A percentile compares a stretch with the other conserved stretches of the same genome.
Evolutionary conservation across 176 grass and related monocot species (phyloP).

Genomic region (Tillandsia leiboldiana): DNA sequence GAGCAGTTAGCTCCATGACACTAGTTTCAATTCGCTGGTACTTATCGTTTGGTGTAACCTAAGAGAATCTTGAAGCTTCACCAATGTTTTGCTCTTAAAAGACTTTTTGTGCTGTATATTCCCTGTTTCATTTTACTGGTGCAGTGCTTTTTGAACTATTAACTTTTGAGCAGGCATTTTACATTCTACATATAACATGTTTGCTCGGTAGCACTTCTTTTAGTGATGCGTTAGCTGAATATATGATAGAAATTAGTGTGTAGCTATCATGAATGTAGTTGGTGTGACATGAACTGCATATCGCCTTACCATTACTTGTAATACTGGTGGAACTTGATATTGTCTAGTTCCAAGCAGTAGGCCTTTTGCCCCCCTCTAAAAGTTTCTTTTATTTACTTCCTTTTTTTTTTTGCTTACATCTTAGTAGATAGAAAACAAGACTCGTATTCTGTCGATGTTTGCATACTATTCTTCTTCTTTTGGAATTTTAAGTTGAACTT

Average conservation of each 20-base stretch:
- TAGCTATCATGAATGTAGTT: background rate
- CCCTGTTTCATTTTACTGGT: background rate
- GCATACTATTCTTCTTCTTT: background rate
- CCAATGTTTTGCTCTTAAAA: background rate
- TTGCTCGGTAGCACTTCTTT: background rate
- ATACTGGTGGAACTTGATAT: too few relatives aligned
- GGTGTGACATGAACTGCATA: background rate
- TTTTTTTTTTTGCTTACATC: too few relatives aligned
- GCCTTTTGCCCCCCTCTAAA: too few relatives aligned
- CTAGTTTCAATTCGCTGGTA: too few relatives aligned
- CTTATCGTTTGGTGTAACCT: background rate
- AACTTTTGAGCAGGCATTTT: background rate
- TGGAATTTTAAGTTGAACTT: background rate
- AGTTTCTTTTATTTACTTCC: too few relatives aligned
- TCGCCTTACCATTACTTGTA: too few relatives aligned
- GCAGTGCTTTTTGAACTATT: background rate
- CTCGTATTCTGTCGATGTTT: background rate
- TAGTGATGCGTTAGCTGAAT: background rate
- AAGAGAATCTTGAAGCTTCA: background rate
- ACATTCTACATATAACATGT: background rate
- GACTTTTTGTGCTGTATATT: background rate
- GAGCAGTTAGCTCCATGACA: background rate
- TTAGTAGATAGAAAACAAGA: too few relatives aligned
- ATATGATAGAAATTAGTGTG: background rate
- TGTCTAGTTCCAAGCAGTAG: too few relatives aligned